Evolutionary conservation across 306 rosid species (phyloP).

Genomic region (Cicer judaicum): DNA sequence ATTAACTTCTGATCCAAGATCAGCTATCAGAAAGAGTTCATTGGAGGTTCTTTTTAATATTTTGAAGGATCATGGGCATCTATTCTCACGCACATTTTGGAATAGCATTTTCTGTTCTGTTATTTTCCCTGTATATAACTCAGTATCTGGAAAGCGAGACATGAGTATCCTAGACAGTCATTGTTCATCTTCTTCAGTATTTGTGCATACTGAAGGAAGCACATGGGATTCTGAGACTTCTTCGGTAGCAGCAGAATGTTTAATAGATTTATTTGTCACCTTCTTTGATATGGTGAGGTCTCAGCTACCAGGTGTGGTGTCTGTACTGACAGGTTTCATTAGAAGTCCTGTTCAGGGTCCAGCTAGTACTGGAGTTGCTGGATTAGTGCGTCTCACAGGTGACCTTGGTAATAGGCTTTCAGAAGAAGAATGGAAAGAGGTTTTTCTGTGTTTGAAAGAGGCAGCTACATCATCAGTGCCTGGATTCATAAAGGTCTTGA

Average conservation of each 20-base stretch:
- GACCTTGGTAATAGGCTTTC: slow-evolving; percentile 77
- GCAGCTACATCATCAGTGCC: slow-evolving; percentile 78
- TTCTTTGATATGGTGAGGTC: slow-evolving; percentile 74
- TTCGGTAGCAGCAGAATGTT: slow-evolving; percentile 81
- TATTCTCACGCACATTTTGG: slow-evolving; percentile 83
- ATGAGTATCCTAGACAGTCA: slow-evolving; percentile 46
- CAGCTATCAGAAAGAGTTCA: slow-evolving; percentile 95
- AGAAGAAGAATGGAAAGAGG: slow-evolving; percentile 80
- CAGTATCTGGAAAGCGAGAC: slow-evolving; percentile 60
- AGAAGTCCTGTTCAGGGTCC: slow-evolving; percentile 90
- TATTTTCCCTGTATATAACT: slow-evolving; percentile 75
- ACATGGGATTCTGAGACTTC: slow-evolving; percentile 92
- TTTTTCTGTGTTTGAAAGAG: slow-evolving; percentile 80
- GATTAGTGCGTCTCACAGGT: slow-evolving; percentile 74
- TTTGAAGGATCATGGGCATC: slow-evolving; percentile 95
- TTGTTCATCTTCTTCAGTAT: slow-evolving; percentile 51
- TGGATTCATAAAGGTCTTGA: slow-evolving; percentile 80
- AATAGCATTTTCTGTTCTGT: slow-evolving; percentile 70
- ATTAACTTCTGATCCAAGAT: slow-evolving; percentile 88
- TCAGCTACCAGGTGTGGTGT: slow-evolving; percentile 80
- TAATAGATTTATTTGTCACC: slow-evolving; percentile 76
- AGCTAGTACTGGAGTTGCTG: slow-evolving; percentile 90
- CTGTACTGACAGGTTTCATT: slow-evolving; percentile 72
- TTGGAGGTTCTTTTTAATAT: slow-evolving; percentile 97
- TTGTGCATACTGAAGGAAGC: slow-evolving; percentile 64